Evolutionary conservation across 2,329 filamentous ascomycete species (phyloP).

Genomic region (Fusarium sp.): DNA sequence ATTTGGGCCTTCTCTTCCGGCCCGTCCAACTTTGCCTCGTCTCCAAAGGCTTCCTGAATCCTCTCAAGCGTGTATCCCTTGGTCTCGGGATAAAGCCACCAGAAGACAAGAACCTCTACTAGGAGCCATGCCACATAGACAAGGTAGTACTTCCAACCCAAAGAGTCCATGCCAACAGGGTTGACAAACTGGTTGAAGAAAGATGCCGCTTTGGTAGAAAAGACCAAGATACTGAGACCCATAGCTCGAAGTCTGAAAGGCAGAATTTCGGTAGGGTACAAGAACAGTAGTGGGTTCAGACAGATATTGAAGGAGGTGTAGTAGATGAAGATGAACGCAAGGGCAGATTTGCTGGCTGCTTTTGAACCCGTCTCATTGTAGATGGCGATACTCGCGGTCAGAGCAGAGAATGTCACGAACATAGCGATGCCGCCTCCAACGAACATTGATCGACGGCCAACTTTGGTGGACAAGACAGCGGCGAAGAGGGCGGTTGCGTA

Average conservation of each 20-base stretch:
- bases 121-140: slow-evolving; percentile 41
- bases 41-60: slow-evolving; percentile 28
- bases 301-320: slow-evolving; percentile 26
- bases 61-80: slow-evolving; percentile 50
- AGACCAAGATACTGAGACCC: slow-evolving; percentile 23
- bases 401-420: slow-evolving; percentile 22
- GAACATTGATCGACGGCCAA: slow-evolving; percentile 24
- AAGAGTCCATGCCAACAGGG: slow-evolving; percentile 42
- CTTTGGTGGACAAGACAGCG: slow-evolving; percentile 14
- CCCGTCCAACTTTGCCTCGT: slow-evolving; percentile 1
- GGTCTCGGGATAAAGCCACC: slow-evolving; percentile 58
- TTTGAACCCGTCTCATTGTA: slow-evolving; percentile 25
- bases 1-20: slow-evolving; percentile 1
- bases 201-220: slow-evolving; percentile 24
- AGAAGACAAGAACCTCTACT: slow-evolving; percentile 43
- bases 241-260: slow-evolving; percentile 27
- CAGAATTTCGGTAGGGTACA: slow-evolving; percentile 26
- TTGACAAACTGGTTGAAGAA: slow-evolving; percentile 36
- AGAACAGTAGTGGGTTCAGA: slow-evolving; percentile 21
- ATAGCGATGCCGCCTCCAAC: slow-evolving; percentile 26
- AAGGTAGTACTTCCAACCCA: slow-evolving; percentile 37
- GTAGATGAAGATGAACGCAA: slow-evolving; percentile 35
- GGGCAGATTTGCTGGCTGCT: slow-evolving; percentile 22
- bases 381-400: slow-evolving; percentile 23
- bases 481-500: slow-evolving; percentile 18